Evolutionary conservation across 805 yeast genomes (phyloP).

Genomic region (Helenozyma baotianmanensis): DNA sequence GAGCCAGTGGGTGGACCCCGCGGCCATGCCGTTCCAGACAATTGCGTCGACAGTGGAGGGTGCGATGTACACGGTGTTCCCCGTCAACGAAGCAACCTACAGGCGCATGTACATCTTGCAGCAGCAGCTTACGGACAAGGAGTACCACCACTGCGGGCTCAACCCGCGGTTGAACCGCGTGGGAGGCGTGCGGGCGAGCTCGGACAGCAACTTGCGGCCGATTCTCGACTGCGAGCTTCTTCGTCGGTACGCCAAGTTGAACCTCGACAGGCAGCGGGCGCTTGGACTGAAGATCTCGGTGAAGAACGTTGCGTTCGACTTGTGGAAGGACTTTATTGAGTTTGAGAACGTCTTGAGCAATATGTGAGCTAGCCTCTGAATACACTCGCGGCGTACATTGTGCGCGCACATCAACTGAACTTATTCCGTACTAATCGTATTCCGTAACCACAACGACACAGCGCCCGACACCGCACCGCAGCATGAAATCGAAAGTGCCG

Average conservation of each 20-base stretch:
- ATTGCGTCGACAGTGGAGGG: constrained; percentile 81
- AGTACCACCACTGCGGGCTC: constrained; percentile 67
- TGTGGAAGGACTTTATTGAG: constrained; percentile 65
- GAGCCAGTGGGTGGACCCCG: constrained; percentile 24
- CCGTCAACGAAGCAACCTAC: constrained; percentile 70
- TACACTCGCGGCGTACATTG: too few species aligned
- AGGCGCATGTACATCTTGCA: constrained; percentile 80
- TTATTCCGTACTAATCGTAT: too few species aligned
- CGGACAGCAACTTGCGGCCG: constrained; percentile 49
- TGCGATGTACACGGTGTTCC: constrained; percentile 65
- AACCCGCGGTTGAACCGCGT: constrained; percentile 70
- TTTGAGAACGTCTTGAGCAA: constrained; percentile 40
- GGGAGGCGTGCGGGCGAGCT: constrained; percentile 34
- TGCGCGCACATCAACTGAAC: too few species aligned
- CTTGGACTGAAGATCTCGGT: constrained; percentile 54
- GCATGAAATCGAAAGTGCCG: constrained; percentile 8
- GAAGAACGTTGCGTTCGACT: constrained; percentile 51
- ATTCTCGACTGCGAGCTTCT: constrained; percentile 61
- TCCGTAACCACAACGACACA: too few species aligned
- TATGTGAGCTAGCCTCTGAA: constrained; percentile 18
- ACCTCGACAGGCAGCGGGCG: constrained; percentile 51
- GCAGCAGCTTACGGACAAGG: constrained; percentile 80
- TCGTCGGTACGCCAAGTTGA: constrained; percentile 48
- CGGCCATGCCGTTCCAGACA: constrained; percentile 46
- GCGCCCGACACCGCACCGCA: too few species aligned